Evolutionary conservation across 176 grass and related monocot genomes (phyloP).

Genomic region (Triticum turgidum): DNA sequence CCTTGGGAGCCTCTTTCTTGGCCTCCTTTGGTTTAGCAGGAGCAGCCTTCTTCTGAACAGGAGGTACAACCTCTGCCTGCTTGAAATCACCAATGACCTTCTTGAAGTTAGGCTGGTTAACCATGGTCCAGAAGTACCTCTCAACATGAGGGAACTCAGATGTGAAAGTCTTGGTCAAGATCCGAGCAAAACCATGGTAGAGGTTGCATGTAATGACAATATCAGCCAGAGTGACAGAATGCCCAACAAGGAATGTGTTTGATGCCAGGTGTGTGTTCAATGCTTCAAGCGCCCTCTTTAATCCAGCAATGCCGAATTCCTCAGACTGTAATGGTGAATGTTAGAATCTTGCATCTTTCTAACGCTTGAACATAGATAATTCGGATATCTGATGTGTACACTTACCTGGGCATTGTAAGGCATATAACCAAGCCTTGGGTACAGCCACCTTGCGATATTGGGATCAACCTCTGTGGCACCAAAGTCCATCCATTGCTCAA

Average conservation of each 20-base stretch:
- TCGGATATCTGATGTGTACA: not conserved
- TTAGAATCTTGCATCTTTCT: not conserved
- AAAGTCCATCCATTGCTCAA: conserved; percentile 96
- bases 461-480: conserved; percentile 67
- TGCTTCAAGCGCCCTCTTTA: conserved; percentile 66
- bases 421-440: conserved; percentile 61
- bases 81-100: conserved; percentile 69
- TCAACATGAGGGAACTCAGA: conserved; percentile 89
- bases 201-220: conserved; percentile 78
- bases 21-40: conserved; percentile 61
- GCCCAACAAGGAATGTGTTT: conserved; percentile 73
- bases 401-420: conserved; percentile 54
- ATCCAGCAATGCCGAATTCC: conserved; percentile 57
- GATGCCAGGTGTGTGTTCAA: conserved; percentile 71
- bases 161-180: conserved; percentile 74
- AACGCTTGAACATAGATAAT: not conserved
- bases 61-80: conserved; percentile 57
- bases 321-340: conserved; percentile 47
- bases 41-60: conserved; percentile 48
- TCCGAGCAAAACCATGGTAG: conserved; percentile 38
- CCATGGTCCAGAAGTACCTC: conserved; percentile 85
- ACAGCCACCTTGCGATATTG: conserved; percentile 58
- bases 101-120: conserved; percentile 76
- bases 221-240: conserved; percentile 75
- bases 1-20: conserved; percentile 65